Percentiles rank a stretch among this genome's conserved stretches.
phyloP scores from a whole-genome alignment of 2,329 filamentous ascomycete species.

The Hypoxylon sp. region DNA sequence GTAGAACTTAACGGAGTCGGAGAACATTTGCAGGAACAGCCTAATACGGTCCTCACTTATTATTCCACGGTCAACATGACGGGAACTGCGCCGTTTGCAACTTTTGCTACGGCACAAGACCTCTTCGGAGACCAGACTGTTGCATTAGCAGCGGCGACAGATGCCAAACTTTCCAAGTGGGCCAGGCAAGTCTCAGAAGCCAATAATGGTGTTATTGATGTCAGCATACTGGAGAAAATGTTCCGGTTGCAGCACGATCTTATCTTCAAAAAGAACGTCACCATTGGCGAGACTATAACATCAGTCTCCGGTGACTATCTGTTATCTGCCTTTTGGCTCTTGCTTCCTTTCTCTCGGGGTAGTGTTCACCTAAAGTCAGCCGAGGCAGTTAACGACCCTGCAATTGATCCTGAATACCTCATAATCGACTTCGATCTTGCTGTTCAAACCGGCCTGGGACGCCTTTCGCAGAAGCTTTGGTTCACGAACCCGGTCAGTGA shows the following conservation, averaged over 20 bases:
- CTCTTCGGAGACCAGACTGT: constrained; percentile 50
- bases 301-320: constrained; percentile 48
- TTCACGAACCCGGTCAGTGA: constrained; percentile 45
- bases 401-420: constrained; percentile 54
- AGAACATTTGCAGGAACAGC: constrained; percentile 65
- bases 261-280: constrained; percentile 59
- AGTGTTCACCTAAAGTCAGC: constrained; percentile 56
- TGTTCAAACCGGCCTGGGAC: constrained; percentile 47
- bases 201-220: constrained; percentile 46
- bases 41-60: constrained; percentile 50
- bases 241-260: constrained; percentile 61
- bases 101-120: constrained; percentile 52
- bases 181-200: constrained; percentile 47
- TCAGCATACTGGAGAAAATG: constrained; percentile 54
- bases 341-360: constrained; percentile 56
- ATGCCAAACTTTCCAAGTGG: constrained; percentile 48
- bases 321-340: constrained; percentile 54
- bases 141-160: constrained; percentile 44
- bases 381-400: constrained; percentile 52
- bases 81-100: constrained; percentile 47
- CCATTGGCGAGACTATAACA: constrained; percentile 61
- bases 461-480: constrained; percentile 50
- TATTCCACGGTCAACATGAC: constrained; percentile 38
- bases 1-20: constrained; percentile 64
- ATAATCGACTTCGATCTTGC: constrained; percentile 53